Conservation (phyloP, 2,329 filamentous ascomycete species). For the Endocalyx cinctus region DNA sequence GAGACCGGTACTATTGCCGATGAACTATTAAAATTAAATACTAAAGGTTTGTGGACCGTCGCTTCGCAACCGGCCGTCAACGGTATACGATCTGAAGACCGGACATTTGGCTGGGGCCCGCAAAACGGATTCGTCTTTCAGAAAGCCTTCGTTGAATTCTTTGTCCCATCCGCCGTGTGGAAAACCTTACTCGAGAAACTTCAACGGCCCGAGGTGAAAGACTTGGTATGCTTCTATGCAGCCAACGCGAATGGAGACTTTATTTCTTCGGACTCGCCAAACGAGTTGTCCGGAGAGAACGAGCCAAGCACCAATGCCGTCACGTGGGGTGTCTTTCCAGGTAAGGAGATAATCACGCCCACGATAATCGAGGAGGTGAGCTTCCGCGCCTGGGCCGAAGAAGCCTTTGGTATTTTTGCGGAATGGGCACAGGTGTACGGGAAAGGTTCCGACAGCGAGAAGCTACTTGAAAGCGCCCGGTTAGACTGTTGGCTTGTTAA, state of each 20-base stretch:
- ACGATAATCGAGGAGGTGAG: constrained; percentile 96
- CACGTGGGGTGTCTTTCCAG: constrained; percentile 93
- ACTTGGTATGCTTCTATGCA: constrained; percentile 81
- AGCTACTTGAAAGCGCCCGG: constrained; percentile 62
- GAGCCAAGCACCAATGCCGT: constrained; percentile 77
- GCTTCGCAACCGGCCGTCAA: constrained; percentile 94
- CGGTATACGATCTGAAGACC: constrained; percentile 69
- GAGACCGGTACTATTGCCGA: constrained; percentile 80
- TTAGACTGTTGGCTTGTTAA: constrained; percentile 85
- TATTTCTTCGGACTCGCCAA: constrained; percentile 57
- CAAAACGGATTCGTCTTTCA: constrained; percentile 93
- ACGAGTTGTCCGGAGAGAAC: constrained; percentile 29
- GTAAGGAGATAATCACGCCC: constrained; percentile 92
- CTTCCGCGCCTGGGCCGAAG: constrained; percentile 90
- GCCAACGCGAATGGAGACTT: constrained; percentile 76
- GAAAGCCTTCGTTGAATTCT: constrained; percentile 97
- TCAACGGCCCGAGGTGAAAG: constrained; percentile 50
- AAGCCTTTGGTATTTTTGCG: constrained; percentile 91
- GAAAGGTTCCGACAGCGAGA: constrained; percentile 65
- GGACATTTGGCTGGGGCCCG: constrained; percentile 90
- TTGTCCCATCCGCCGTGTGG: constrained; percentile 75
- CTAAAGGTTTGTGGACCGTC: constrained; percentile 89
- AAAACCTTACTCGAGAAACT: constrained; percentile 60
- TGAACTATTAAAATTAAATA: constrained; percentile 71
- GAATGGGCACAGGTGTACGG: constrained; percentile 91